Conservation (phyloP, 148 eudicot species). For the Cornus florida region DNA sequence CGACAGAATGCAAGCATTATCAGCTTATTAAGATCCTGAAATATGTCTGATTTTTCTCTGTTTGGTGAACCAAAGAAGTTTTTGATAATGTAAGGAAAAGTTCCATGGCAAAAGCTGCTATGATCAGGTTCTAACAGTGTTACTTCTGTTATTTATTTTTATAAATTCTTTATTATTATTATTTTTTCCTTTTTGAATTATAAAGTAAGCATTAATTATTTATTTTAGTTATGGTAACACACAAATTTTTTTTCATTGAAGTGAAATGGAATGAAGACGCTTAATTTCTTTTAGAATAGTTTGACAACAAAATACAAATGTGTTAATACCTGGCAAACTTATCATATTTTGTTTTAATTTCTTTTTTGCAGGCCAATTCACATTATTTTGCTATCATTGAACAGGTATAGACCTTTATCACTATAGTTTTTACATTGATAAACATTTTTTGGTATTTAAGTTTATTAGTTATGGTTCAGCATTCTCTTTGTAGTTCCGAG, state of each 20-base stretch:
- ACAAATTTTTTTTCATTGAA: not conserved
- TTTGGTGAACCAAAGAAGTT: too few relatives aligned
- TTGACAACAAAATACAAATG: not conserved
- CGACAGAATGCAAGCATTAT: not conserved
- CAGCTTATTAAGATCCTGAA: not conserved
- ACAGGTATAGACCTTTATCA: slow-evolving; percentile 53
- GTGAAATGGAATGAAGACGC: not conserved
- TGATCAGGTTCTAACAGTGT: too few relatives aligned
- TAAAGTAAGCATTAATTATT: too few relatives aligned
- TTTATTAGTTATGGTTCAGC: not conserved
- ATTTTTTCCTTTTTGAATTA: too few relatives aligned
- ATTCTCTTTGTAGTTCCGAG: not conserved
- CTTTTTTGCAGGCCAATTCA: slow-evolving; percentile 93
- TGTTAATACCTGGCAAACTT: not conserved
- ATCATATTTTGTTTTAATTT: slow-evolving; percentile 2
- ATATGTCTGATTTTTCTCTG: too few relatives aligned
- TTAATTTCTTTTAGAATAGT: not conserved
- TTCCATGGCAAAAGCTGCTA: too few relatives aligned
- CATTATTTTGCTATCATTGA: slow-evolving; percentile 95
- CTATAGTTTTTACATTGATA: slow-evolving; percentile 7
- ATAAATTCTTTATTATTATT: too few relatives aligned
- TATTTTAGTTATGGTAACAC: too few relatives aligned
- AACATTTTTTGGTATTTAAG: not conserved
- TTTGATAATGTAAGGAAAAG: too few relatives aligned
- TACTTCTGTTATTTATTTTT: too few relatives aligned